Base-by-base conservation (phyloP, 495 filamentous ascomycete species). In the Aspergillus ostianus region DNA sequence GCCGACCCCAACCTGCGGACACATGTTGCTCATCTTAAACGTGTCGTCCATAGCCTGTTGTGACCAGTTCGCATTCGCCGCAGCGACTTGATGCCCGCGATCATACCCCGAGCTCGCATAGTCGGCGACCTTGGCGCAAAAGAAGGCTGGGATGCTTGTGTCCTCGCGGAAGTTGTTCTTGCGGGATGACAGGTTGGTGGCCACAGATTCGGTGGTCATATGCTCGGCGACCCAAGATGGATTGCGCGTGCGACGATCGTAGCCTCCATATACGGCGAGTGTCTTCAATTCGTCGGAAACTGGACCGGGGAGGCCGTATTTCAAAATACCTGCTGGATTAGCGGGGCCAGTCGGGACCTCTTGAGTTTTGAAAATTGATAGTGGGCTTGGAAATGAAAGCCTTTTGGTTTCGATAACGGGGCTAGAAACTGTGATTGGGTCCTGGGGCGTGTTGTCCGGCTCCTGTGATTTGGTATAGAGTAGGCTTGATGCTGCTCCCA, bases 291-390 rank as follows among this genome's bases (percentile, higher is more conserved):
- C 83, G 74, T 98, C 94, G 65, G 85, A 81, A 27, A 93, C 74
- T 29, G 94, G 95, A 56, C 94, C 94, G 0, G 94, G 93, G 77
- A 98, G 97, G 65, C 95, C 94, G 75, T 98, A 98, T 70, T 97
- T 87, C 72, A 96, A 93, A 65, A 98, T 81, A 18, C 93, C 95
- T 0, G 90, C 77, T 0, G 94, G 93, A 73, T 98, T 84, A 68
- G 97, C 92, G 19, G 85, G 89, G 48, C 29, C 29, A 8, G 29
- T 8, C 10, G 29, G 6, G 6, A 32, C 1, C 10, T 32, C 29
- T 8, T 32, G 6, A 8, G 6, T 10, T 32, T 32, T 32, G 6
- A 32, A 32, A 10, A 32, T 32, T 7, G 29, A 32, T 7, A 32
- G 6, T 7, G 29, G 29, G 29, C 29, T 32, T 10, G 29, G 29